Conservation (phyloP, 306 rosid species). For the Quercus wislizeni region DNA sequence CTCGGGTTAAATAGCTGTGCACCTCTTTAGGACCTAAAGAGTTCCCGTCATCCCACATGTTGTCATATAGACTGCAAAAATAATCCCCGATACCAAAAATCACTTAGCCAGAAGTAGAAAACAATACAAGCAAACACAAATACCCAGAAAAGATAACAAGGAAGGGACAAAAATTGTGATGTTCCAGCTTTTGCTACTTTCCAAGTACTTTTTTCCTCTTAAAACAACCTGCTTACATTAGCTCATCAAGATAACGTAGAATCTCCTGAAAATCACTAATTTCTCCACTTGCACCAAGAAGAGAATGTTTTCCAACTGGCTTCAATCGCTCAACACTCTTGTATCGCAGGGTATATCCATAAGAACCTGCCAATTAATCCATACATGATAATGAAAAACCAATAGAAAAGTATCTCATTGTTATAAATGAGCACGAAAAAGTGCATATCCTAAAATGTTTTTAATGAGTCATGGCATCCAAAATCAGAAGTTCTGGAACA, state of each 20-base stretch:
- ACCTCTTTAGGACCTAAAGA: slow-evolving; percentile 32
- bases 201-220: not conserved
- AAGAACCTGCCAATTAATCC: slow-evolving; percentile 54
- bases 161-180: not conserved
- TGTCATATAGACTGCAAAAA: slow-evolving; percentile 71
- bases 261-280: slow-evolving; percentile 94
- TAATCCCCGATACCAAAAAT: slow-evolving; percentile 9
- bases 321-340: slow-evolving; percentile 87
- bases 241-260: slow-evolving; percentile 72
- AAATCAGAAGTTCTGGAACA: not conserved
- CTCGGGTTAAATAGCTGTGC: slow-evolving; percentile 54
- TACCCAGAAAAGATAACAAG: not conserved
- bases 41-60: slow-evolving; percentile 71
- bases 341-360: slow-evolving; percentile 92
- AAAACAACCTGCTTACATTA: slow-evolving; percentile 52
- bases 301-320: slow-evolving; percentile 84
- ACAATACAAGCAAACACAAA: not conserved
- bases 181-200: not conserved
- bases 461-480: not conserved
- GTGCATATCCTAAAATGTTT: not conserved
- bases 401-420: not conserved
- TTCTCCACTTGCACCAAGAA: slow-evolving; percentile 95
- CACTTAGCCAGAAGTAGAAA: not conserved
- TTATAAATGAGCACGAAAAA: not conserved
- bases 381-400: not conserved